A percentile compares a stretch with the other conserved stretches of the same genome.
These are phyloP conservation scores for Polyporus tsugae DNA, from an alignment of 1,284 basidiomycete species.

Conservation along the genomic window DNA sequence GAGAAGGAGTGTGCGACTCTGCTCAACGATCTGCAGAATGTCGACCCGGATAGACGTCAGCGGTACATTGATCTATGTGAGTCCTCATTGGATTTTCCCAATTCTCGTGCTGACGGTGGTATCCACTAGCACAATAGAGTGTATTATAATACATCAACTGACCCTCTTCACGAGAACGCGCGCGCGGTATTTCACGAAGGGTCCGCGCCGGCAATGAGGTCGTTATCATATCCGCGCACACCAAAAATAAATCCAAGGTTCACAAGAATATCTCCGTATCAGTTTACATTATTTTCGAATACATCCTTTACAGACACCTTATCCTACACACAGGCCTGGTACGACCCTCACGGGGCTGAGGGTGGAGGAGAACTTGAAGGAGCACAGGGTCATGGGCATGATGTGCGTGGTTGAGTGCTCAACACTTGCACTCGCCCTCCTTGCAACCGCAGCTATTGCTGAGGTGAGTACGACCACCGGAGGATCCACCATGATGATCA, in stretches of 20 bases:
- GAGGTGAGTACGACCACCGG: slow-evolving; percentile 8
- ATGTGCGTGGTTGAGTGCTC: slow-evolving; percentile 34
- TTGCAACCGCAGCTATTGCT: slow-evolving; percentile 61
- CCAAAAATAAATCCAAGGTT: background rate
- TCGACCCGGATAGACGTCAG: slow-evolving; percentile 66
- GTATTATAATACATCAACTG: background rate
- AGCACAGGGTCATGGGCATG: background rate
- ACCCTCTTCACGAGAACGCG: background rate
- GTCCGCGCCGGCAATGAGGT: background rate
- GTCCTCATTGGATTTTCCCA: slow-evolving; percentile 31
- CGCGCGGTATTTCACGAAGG: background rate
- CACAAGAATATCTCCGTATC: background rate
- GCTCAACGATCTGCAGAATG: slow-evolving; percentile 57
- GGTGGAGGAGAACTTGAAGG: background rate
- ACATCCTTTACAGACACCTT: slow-evolving; percentile 15
- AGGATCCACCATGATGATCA: slow-evolving; percentile 17
- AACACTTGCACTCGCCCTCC: slow-evolving; percentile 70
- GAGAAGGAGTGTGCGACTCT: slow-evolving; percentile 59
- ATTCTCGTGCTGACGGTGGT: background rate
- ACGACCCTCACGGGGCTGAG: slow-evolving; percentile 10
- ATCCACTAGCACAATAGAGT: background rate
- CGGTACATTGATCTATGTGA: slow-evolving; percentile 73
- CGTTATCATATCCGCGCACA: background rate
- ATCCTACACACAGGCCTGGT: slow-evolving; percentile 25
- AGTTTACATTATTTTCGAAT: background rate